These are phyloP conservation scores for Ustilago trichophora DNA, from an alignment of 1,284 basidiomycete species.

Conservation along the genomic window DNA sequence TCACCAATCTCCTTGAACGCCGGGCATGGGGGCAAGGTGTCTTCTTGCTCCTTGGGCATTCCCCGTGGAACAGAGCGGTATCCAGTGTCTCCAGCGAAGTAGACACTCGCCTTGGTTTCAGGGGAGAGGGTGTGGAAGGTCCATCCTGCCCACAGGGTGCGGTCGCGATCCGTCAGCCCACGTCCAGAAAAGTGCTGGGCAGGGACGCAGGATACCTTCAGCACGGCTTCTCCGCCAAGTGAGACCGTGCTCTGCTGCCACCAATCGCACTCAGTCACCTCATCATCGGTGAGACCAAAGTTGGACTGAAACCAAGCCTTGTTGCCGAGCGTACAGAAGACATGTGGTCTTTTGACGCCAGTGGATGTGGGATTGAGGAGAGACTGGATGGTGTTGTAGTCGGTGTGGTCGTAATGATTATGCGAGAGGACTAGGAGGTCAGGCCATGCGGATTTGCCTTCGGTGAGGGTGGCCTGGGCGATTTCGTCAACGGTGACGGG, in stretches of 20 bases:
- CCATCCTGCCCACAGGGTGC: slow-evolving; percentile 57
- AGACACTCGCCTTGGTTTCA: slow-evolving; percentile 33
- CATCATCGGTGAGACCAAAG: slow-evolving; percentile 26
- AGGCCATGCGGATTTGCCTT: slow-evolving; percentile 45
- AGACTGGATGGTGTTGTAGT: slow-evolving; percentile 46
- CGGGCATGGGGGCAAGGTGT: slow-evolving; percentile 42
- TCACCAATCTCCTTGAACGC: slow-evolving; percentile 59
- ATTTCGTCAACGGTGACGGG: slow-evolving; percentile 51
- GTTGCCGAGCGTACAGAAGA: slow-evolving; percentile 54
- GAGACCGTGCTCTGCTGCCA: slow-evolving; percentile 46
- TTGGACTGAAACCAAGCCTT: slow-evolving; percentile 47
- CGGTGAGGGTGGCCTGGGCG: slow-evolving; percentile 12
- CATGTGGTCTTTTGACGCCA: slow-evolving; percentile 35
- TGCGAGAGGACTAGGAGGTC: slow-evolving; percentile 51
- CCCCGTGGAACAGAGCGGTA: slow-evolving; percentile 43
- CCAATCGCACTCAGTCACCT: slow-evolving; percentile 58
- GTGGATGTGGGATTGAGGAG: slow-evolving; percentile 25
- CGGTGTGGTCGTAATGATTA: slow-evolving; percentile 60
- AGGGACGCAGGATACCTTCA: slow-evolving; percentile 51
- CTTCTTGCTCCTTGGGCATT: slow-evolving; percentile 42
- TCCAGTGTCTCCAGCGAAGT: slow-evolving; percentile 57
- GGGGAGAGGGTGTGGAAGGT: slow-evolving; percentile 32
- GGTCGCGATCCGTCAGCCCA: slow-evolving; percentile 33
- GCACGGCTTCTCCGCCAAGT: slow-evolving; percentile 3
- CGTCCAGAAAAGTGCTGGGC: slow-evolving; percentile 55